Evolutionary conservation across 345 rosid species (phyloP).

Genomic region (Acer saccharum): DNA sequence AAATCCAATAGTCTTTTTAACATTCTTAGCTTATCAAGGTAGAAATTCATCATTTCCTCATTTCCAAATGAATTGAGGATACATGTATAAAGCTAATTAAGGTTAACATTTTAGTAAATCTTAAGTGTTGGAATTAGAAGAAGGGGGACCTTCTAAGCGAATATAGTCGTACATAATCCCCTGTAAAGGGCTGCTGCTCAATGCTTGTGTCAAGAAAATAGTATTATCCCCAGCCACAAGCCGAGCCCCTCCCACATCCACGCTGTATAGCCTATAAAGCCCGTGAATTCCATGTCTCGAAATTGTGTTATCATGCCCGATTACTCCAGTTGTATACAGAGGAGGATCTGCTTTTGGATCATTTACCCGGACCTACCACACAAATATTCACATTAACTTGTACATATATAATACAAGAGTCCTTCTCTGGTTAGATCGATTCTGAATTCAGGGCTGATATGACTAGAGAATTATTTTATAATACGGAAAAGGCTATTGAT

Average conservation of each 20-base stretch:
- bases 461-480: too few relatives aligned
- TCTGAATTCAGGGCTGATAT: too few relatives aligned
- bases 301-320: constrained; percentile 67
- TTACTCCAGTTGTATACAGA: constrained; percentile 50
- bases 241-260: constrained; percentile 35
- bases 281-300: constrained; percentile 75
- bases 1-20: too few relatives aligned
- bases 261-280: constrained; percentile 46
- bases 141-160: constrained; percentile 50
- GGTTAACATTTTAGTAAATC: too few relatives aligned
- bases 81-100: too few relatives aligned
- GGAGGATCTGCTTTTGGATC: constrained; percentile 33
- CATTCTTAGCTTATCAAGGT: too few relatives aligned
- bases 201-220: constrained; percentile 50
- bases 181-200: constrained; percentile 35
- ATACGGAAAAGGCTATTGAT: not conserved
- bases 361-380: constrained; percentile 38
- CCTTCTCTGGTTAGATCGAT: too few relatives aligned
- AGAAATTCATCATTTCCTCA: too few relatives aligned
- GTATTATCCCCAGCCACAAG: constrained; percentile 48
- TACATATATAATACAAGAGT: too few relatives aligned
- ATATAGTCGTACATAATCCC: constrained; percentile 73
- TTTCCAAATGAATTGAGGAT: too few relatives aligned
- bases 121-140: too few relatives aligned
- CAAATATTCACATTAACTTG: too few relatives aligned